Percentiles rank a stretch among this genome's conserved stretches.
Conservation (phyloP, 2,329 filamentous ascomycete species). For the Arachnomyces sp. region DNA sequence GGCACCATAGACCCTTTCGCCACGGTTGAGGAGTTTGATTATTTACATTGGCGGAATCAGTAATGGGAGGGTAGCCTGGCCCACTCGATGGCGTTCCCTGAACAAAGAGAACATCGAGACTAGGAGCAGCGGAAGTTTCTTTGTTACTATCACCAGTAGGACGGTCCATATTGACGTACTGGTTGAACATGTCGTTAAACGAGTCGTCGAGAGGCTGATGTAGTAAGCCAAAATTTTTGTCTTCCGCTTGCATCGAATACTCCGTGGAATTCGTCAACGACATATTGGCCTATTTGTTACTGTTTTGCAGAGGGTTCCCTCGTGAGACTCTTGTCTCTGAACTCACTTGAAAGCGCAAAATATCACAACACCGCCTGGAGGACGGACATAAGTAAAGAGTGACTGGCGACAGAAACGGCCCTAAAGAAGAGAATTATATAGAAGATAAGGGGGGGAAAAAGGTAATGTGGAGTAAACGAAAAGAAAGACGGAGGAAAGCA, state of each 20-base stretch:
- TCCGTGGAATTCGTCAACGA: slow-evolving; percentile 9
- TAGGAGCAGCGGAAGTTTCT: slow-evolving; percentile 42
- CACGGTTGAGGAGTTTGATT: slow-evolving; percentile 43
- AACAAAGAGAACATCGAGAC: slow-evolving; percentile 47
- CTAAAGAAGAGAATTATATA: too few relatives aligned
- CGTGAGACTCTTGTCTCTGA: too few relatives aligned
- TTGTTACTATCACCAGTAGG: slow-evolving; percentile 42
- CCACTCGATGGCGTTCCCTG: slow-evolving; percentile 44
- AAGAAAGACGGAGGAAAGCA: too few relatives aligned
- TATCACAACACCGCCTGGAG: too few relatives aligned
- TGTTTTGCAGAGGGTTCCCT: too few relatives aligned
- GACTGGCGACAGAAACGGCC: too few relatives aligned
- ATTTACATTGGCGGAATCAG: slow-evolving; percentile 38
- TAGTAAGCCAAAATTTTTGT: slow-evolving; percentile 48
- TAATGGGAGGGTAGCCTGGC: slow-evolving; percentile 44
- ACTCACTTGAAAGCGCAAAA: too few relatives aligned
- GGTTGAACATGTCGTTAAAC: slow-evolving; percentile 56
- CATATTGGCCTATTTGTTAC: too few relatives aligned
- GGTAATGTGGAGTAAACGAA: too few relatives aligned
- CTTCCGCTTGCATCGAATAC: slow-evolving; percentile 33
- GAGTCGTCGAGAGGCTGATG: slow-evolving; percentile 43
- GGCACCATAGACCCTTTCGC: slow-evolving; percentile 45
- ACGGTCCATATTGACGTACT: slow-evolving; percentile 54
- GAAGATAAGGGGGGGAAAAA: too few relatives aligned
- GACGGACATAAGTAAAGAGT: too few relatives aligned